Percentiles rank a stretch among this genome's conserved stretches.
Conservation (phyloP, 2,329 filamentous ascomycete species). For the Neofusicoccum parvum region DNA sequence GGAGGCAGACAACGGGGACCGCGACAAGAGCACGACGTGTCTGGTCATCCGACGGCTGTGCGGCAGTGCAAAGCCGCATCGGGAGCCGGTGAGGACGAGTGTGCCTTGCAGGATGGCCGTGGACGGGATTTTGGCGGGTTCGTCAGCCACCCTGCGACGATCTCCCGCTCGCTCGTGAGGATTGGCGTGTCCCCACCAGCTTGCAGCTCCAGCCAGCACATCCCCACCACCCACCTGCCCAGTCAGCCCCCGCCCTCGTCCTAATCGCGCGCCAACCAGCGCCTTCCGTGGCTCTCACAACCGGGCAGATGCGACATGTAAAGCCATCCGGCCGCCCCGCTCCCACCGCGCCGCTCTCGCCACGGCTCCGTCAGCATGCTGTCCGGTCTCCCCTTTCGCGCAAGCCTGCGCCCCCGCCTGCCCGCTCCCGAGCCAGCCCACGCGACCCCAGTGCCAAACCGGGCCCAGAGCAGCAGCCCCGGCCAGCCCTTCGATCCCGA, state of each 20-base stretch:
- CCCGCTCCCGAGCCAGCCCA: background rate
- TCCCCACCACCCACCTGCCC: background rate
- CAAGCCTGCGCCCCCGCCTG: slow-evolving; percentile 2
- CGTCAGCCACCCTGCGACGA: background rate
- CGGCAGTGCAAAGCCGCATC: background rate
- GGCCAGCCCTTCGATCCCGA: background rate
- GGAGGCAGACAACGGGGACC: background rate
- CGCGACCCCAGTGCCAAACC: background rate
- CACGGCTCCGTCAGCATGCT: slow-evolving; percentile 4
- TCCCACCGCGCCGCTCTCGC: background rate
- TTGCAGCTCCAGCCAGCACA: background rate
- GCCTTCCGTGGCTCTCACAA: background rate
- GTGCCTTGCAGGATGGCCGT: background rate
- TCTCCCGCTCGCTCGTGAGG: background rate
- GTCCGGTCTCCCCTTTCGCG: slow-evolving; percentile 18
- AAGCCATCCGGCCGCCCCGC: slow-evolving; percentile 14
- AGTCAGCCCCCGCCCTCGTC: slow-evolving; percentile 8
- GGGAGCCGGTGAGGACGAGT: background rate
- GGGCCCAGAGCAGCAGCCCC: slow-evolving; percentile 9
- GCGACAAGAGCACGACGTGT: no score
- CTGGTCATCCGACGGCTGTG: no score
- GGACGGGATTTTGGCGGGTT: background rate
- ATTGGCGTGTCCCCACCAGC: slow-evolving; percentile 1
- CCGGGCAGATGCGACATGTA: slow-evolving; percentile 16
- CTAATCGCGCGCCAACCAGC: slow-evolving; percentile 7